A percentile compares a stretch with the other conserved stretches of the same genome.
Evolutionary conservation across 208 protist genomes (phyloP).

Genomic region (Naegleria gruberi): DNA sequence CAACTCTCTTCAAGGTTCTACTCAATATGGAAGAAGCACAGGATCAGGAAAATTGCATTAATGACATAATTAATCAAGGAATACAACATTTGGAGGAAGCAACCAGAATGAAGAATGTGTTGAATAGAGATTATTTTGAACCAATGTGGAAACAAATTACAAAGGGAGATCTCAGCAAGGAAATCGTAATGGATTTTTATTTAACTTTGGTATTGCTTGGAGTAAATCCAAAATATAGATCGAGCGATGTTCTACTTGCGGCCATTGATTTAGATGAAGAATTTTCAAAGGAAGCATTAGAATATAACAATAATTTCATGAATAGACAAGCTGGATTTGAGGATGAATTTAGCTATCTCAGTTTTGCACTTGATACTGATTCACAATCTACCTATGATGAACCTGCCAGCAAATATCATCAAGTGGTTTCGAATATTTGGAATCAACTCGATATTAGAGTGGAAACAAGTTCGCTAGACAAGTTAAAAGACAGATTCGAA

Average conservation of each 20-base stretch:
- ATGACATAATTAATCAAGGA: not conserved
- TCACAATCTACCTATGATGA: not conserved
- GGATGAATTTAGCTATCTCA: not conserved
- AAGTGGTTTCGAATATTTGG: not conserved
- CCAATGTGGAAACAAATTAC: not conserved
- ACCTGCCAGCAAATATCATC: not conserved
- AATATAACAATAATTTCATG: not conserved
- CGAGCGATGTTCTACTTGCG: not conserved
- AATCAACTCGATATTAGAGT: not conserved
- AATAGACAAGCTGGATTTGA: not conserved
- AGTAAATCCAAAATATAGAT: not conserved
- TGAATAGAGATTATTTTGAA: not conserved
- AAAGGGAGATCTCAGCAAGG: not conserved
- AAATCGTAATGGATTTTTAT: not conserved
- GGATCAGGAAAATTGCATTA: not conserved
- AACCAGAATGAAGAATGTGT: not conserved
- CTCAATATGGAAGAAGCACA: not conserved
- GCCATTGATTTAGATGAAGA: not conserved
- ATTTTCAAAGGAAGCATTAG: not conserved
- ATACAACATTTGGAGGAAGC: not conserved
- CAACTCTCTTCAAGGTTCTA: not conserved
- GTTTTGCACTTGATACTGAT: not conserved
- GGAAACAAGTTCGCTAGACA: not conserved
- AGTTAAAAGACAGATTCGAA: not conserved
- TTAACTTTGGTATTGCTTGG: not conserved